A percentile compares a stretch with the other conserved stretches of the same genome.
Evolutionary conservation across 1,284 basidiomycete genomes (phyloP).

Genomic region (Trametes versicolor): DNA sequence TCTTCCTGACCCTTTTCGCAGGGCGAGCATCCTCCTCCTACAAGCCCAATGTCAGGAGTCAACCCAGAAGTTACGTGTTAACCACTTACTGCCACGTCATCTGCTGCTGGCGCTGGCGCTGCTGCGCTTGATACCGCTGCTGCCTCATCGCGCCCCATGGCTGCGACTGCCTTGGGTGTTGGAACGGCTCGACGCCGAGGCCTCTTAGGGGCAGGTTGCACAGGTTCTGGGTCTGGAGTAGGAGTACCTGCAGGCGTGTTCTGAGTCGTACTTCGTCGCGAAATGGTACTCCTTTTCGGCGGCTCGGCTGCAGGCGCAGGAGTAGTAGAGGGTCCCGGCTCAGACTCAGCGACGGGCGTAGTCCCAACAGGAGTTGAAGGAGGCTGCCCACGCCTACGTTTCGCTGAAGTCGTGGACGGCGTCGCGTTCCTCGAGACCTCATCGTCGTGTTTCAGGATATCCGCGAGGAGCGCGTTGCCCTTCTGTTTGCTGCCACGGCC

Average conservation of each 20-base stretch:
- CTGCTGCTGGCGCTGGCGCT: slow-evolving; percentile 24
- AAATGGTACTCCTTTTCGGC: slow-evolving; percentile 38
- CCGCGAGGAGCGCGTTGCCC: slow-evolving; percentile 80
- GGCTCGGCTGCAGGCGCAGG: slow-evolving; percentile 32
- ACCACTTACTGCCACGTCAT: slow-evolving; percentile 47
- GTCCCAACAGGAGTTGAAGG: background rate
- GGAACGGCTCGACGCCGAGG: slow-evolving; percentile 47
- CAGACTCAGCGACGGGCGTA: slow-evolving; percentile 1
- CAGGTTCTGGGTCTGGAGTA: slow-evolving; percentile 68
- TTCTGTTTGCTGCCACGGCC: slow-evolving; percentile 74
- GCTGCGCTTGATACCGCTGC: too few species aligned
- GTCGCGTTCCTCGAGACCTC: slow-evolving; percentile 57
- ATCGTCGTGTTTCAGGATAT: slow-evolving; percentile 80
- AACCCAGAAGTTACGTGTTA: background rate
- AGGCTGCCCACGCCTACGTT: slow-evolving; percentile 33
- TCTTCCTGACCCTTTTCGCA: slow-evolving; percentile 45
- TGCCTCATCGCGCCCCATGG: slow-evolving; percentile 39
- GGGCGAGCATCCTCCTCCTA: slow-evolving; percentile 43
- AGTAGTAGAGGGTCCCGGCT: slow-evolving; percentile 11
- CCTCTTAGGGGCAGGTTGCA: slow-evolving; percentile 55
- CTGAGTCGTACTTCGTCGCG: slow-evolving; percentile 52
- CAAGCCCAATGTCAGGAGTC: background rate
- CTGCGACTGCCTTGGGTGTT: slow-evolving; percentile 40
- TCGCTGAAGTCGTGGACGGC: slow-evolving; percentile 26
- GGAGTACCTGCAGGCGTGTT: slow-evolving; percentile 62